Base-by-base conservation (phyloP, 2,329 filamentous ascomycete genomes). In the Atkinsonella texensis region DNA sequence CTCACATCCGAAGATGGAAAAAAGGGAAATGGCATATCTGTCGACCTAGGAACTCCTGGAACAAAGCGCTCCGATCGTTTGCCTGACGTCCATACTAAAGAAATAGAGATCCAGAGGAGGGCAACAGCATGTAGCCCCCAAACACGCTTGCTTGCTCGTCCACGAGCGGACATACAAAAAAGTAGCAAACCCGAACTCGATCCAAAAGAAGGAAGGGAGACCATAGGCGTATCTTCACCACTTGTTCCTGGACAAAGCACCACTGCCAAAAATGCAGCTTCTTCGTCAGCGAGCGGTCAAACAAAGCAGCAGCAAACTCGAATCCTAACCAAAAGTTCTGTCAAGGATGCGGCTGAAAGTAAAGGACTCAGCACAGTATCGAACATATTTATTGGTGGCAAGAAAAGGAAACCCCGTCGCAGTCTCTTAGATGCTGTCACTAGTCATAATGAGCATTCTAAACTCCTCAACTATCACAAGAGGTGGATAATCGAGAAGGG, bases 371-470 rank as follows among this genome's bases (percentile, higher is more conserved):
- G 18, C 17, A 46, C 43, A 6, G 55, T 51, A 31, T 50, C 50
- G 32, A 79, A 78, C 52, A 68, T 79, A 1, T 79, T 79, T 46
- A 55, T 61, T 7, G 65, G 65, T 10, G 74, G 75, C 2, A 74
- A 65, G 52, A 61, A 57, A 28, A 62, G 58, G 32, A 74, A 69
- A 54, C 57, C 59, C 18, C 65, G 70, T 13, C 43, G 51, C 2
- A 67, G 56, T 12, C 60, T 79, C 3, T 59, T 57, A 13, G 67
- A 73, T 3, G 63, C 51, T 9, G 70, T 73, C 53, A 59, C 59
- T 13, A 71, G 80, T 59, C 57, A 69, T 9, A 65, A 57, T 2
- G 74, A 67, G 54, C 55, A 61, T 1, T 67, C 69, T 0, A 74
- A 68, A 45, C 53, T 70, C 10, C 74, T 78, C 62, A 43, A 52